Evolutionary conservation across 306 rosid genomes (phyloP), one percentile per base, ranked within the genome.

Genomic region (Trifolium fragiferum): DNA sequence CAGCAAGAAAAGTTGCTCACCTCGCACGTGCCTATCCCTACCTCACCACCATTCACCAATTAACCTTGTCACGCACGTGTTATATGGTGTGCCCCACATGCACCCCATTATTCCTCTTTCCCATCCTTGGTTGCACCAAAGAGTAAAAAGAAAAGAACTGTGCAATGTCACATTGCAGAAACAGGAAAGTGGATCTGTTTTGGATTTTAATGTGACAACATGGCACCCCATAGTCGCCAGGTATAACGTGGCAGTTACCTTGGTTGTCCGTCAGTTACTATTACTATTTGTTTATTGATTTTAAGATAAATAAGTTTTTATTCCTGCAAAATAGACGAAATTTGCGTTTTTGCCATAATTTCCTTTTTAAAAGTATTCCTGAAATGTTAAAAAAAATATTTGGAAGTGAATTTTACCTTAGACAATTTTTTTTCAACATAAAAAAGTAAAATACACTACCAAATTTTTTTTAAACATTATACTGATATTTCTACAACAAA

Each of bases 21-120:
- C 20, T 83, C 88, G 72, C 90, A 83, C 93, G 91, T 86, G 90
- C 76, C 82, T 76, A 6, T 40, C 15, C 18, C 55, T 13, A 57
- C 76, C 57, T 66, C 35, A 60, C 15, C 32, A n/a, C n/a, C n/a
- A n/a, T n/a, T n/a, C n/a, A n/a, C n/a, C n/a, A n/a, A n/a, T 54
- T 74, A 40, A 35, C 74, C 77, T 66, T 20, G 70, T 10, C 76
- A 84, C 84, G 84, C 86, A 85, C 77, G 86, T 84, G 88, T 60
- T 30, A 2, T 18, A 6, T 13, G 2, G 2, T 37, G 70, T 77
- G 76, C 32, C 87, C 87, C 87, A 63, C 32, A 0, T 18, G 14
- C 70, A 14, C 14, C 25, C 16, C 51, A 15, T 38, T 64, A 41
- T 65, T 40, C 51, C 10, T 35, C 13, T 11, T 38, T 40, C 51